Evolutionary conservation across 208 protist genomes (phyloP), one percentile per base, ranked within the genome.

Genomic region (Trypanosoma brucei): DNA sequence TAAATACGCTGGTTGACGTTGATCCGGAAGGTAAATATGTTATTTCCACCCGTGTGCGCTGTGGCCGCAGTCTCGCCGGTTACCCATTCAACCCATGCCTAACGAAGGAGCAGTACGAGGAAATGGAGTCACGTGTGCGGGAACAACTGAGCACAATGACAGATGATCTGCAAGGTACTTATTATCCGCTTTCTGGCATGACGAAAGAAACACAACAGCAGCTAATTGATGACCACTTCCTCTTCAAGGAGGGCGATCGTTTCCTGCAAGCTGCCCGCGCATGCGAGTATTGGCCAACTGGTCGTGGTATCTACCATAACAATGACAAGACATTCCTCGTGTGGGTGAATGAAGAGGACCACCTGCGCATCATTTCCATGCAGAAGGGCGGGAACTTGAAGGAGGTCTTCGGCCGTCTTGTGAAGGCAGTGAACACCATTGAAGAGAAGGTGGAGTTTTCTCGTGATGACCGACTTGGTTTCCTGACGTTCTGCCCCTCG

Each of bases 301-400:
- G 75, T 6, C 72, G 80, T 33, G 80, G 80, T 33, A 76, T 86
- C 58, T 86, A 79, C 75, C 78, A 85, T 64, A 86, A 83, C 78
- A 70, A 79, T 42, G 39, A 60, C 51, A 86, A 82, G 75, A 84
- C 69, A 36, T 81, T 84, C 57, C 68, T 83, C 14, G 68, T 81
- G 34, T 86, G 80, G 80, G 62, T 78, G 52, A 83, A 83, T 56
- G 80, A 86, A 66, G 80, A 86, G 66, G 80, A 86, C 48, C 77
- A 86, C 67, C 61, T 84, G 55, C 61, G 80, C 40, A 79, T 86
- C 55, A 80, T 86, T 51, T 77, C 73, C 56, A 85, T 85, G 75
- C 72, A 83, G 62, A 70, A 80, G 56, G 78, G 76, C 58, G 75
- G 71, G 1, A 78, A 86, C 67, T 50, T 86, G 58, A 68, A 76